Base-by-base conservation (phyloP, 768 basidiomycete species). In the Leucogyrophana mollusca region DNA sequence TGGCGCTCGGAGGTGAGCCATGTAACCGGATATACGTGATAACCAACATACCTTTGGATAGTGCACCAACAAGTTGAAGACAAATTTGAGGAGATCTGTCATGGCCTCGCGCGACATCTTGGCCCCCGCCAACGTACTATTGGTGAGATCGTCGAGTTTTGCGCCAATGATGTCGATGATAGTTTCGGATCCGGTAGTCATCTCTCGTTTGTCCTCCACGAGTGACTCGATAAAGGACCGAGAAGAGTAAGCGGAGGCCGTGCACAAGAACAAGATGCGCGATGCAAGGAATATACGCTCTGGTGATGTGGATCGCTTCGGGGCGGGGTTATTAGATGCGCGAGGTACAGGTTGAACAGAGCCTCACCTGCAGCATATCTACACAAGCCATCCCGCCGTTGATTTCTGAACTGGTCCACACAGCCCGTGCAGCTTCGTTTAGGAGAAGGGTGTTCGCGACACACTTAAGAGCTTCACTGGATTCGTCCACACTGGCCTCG, bases 361-460 rank as follows among this genome's bases (percentile, higher is more conserved):
- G 11, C 4, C 9, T 2, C 53, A 84, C 87, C 70, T 86, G 80
- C 20, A 89, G 72, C 45, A 86, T 66, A 9, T 70, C 60, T 9
- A 86, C 51, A 47, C 76, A 78, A 4, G 69, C 64, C 10, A 78
- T 73, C 9, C 84, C 85, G 8, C 89, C 89, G 27, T 75, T 77
- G 7, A 90, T 83, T 2, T 78, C 76, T 37, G 74, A 70, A 39
- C 64, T 67, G 22, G 87, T 59, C 55, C 87, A 80, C 0, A 77
- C 78, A 16, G 62, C 58, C 41, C 90, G 78, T 2, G 83, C 82
- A 11, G 65, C 59, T 48, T 86, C 85, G 41, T 85, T 69, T 46
- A 91, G 76, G 16, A 92, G 74, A 3, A 93, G 65, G 0, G 87
- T 78, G 60, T 94, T 94, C 7, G 92, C 91, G 20, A 91, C 73